Evolutionary conservation across 805 yeast genomes (phyloP).

Genomic region (Metschnikowia cubensis): DNA sequence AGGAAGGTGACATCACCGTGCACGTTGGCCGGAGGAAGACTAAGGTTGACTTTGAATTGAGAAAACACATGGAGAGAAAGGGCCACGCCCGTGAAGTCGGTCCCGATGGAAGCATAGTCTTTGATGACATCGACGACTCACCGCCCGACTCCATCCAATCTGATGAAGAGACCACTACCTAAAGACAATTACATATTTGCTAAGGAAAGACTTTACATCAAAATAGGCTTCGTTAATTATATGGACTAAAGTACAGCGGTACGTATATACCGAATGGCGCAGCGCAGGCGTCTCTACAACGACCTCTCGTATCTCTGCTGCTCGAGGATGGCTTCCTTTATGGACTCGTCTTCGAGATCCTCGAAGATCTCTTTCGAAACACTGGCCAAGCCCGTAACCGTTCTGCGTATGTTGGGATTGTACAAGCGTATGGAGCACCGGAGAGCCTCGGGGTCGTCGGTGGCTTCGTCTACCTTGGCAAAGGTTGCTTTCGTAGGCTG

Average conservation of each 20-base stretch:
- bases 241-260: slow-evolving; percentile 4
- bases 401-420: slow-evolving; percentile 44
- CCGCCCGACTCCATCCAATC: slow-evolving; percentile 15
- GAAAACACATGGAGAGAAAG: slow-evolving; percentile 43
- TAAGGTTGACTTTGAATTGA: slow-evolving; percentile 42
- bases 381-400: slow-evolving; percentile 60
- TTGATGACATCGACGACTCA: slow-evolving; percentile 15
- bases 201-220: background rate
- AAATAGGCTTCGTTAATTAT: background rate
- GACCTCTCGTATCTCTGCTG: slow-evolving; percentile 53
- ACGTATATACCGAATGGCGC: background rate
- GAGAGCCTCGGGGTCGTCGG: slow-evolving; percentile 29
- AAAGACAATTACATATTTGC: background rate
- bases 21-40: slow-evolving; percentile 45
- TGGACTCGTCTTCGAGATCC: slow-evolving; percentile 50
- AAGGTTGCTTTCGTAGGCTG: slow-evolving; percentile 57
- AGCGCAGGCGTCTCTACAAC: background rate
- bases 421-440: slow-evolving; percentile 38
- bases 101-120: slow-evolving; percentile 14
- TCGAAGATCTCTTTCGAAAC: slow-evolving; percentile 59
- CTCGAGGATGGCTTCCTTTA: slow-evolving; percentile 53
- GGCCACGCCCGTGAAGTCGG: slow-evolving; percentile 15
- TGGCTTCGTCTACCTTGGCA: slow-evolving; percentile 22
- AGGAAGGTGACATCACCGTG: slow-evolving; percentile 45
- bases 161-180: slow-evolving; percentile 2